Evolutionary conservation across 306 rosid species (phyloP).

Genomic region (Cucumis hystrix): DNA sequence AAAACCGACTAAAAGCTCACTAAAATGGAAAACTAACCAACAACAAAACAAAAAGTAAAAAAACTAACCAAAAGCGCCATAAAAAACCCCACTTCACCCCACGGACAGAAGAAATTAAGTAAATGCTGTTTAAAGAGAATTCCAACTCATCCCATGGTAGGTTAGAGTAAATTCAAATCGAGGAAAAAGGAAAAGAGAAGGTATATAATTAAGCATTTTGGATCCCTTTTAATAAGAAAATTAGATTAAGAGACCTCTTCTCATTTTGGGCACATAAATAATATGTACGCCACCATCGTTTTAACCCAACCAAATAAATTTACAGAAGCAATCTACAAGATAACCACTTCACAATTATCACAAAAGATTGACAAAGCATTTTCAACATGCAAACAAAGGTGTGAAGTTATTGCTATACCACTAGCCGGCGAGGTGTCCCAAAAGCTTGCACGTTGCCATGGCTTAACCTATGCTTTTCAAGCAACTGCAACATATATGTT

Average conservation of each 20-base stretch:
- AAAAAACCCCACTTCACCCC: not conserved
- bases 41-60: not conserved
- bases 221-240: not conserved
- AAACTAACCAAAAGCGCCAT: not conserved
- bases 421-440: conserved; percentile 76
- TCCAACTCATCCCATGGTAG: not conserved
- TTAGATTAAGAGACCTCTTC: not conserved
- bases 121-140: not conserved
- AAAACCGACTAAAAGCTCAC: not conserved
- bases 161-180: not conserved
- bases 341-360: not conserved
- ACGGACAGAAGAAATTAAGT: not conserved
- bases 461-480: conserved; percentile 63
- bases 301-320: not conserved
- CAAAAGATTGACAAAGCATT: not conserved
- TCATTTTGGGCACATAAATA: not conserved
- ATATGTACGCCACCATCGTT: not conserved
- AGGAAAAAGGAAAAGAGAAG: not conserved
- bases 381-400: not conserved
- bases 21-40: not conserved
- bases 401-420: conserved; percentile 37
- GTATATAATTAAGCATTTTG: not conserved
- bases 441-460: conserved; percentile 63
- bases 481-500: conserved; percentile 39
- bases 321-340: not conserved